Evolutionary conservation across 495 filamentous ascomycete genomes (phyloP).

Genomic region (Xylaria venustula): DNA sequence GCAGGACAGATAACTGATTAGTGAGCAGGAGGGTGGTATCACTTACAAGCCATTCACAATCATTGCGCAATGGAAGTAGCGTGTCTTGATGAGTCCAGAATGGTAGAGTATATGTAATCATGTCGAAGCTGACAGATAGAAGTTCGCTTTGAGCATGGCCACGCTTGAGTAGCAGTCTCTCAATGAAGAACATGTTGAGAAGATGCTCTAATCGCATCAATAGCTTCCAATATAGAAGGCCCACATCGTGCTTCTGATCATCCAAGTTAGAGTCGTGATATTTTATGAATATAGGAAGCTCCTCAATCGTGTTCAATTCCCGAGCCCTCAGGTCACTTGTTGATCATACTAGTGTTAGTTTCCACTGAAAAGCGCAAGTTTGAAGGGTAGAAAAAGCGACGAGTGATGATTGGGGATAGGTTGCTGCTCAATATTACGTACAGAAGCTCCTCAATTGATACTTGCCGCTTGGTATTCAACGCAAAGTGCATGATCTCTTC

Average conservation of each 20-base stretch:
- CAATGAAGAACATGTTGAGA: slow-evolving; percentile 58
- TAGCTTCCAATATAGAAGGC: slow-evolving; percentile 21
- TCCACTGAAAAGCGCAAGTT: too few relatives aligned
- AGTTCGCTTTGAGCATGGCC: slow-evolving; percentile 50
- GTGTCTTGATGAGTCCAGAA: slow-evolving; percentile 49
- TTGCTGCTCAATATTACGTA: slow-evolving; percentile 21
- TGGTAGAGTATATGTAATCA: slow-evolving; percentile 44
- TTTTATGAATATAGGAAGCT: slow-evolving; percentile 29
- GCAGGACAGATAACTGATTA: neutral
- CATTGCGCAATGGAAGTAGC: slow-evolving; percentile 47
- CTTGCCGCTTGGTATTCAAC: slow-evolving; percentile 43
- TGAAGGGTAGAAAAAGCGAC: neutral
- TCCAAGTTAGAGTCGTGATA: slow-evolving; percentile 31
- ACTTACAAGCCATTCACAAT: slow-evolving; percentile 59
- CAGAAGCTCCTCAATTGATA: slow-evolving; percentile 48
- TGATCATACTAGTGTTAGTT: slow-evolving; percentile 4
- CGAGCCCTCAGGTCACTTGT: slow-evolving; percentile 18
- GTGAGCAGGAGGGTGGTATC: neutral
- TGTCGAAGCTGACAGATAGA: slow-evolving; percentile 51
- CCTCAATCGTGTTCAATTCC: slow-evolving; percentile 15
- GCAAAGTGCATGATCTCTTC: slow-evolving; percentile 63
- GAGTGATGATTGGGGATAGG: neutral
- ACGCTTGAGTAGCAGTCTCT: slow-evolving; percentile 54
- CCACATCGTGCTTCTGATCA: slow-evolving; percentile 25
- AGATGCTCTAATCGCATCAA: slow-evolving; percentile 52